These are phyloP conservation scores for Geotrichum citri-aurantii DNA, from an alignment of 1,139 yeast genomes.

Conservation along the genomic window DNA sequence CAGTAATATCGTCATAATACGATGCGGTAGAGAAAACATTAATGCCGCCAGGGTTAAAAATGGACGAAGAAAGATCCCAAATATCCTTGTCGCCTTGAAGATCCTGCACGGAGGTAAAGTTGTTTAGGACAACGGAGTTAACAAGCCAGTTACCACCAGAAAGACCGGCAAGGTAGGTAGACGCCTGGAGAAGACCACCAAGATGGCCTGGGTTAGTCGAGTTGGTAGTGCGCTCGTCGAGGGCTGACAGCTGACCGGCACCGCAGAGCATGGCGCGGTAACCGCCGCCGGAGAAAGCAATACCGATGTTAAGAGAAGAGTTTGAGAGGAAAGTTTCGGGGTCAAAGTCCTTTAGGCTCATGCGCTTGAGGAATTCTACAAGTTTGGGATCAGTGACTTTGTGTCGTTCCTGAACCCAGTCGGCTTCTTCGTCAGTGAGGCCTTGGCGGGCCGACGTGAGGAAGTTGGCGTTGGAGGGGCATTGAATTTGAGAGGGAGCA, in stretches of 20 bases:
- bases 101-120: conserved; percentile 68
- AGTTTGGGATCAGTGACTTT: conserved; percentile 49
- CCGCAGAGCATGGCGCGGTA: conserved; percentile 86
- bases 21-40: conserved; percentile 50
- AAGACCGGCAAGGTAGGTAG: conserved; percentile 78
- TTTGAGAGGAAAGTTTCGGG: conserved; percentile 47
- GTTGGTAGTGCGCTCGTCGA: conserved; percentile 65
- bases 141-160: conserved; percentile 91
- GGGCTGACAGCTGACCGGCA: conserved; percentile 80
- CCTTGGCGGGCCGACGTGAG: conserved; percentile 23
- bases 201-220: conserved; percentile 54
- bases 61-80: conserved; percentile 64
- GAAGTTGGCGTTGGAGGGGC: conserved; percentile 23
- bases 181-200: conserved; percentile 74
- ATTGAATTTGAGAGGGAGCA: conserved; percentile 28
- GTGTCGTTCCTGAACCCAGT: conserved; percentile 41
- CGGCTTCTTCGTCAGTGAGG: conserved; percentile 24
- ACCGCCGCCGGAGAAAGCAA: conserved; percentile 90
- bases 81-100: conserved; percentile 56
- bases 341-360: conserved; percentile 57
- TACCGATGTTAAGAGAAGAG: conserved; percentile 50
- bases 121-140: conserved; percentile 75
- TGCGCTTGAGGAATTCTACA: conserved; percentile 49
- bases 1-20: conserved; percentile 51
- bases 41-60: conserved; percentile 65